Percentiles rank a stretch among this genome's conserved stretches.
These are phyloP conservation scores for Podaxis mareebaensis DNA, from an alignment of 768 basidiomycete species.

Conservation along the genomic window DNA sequence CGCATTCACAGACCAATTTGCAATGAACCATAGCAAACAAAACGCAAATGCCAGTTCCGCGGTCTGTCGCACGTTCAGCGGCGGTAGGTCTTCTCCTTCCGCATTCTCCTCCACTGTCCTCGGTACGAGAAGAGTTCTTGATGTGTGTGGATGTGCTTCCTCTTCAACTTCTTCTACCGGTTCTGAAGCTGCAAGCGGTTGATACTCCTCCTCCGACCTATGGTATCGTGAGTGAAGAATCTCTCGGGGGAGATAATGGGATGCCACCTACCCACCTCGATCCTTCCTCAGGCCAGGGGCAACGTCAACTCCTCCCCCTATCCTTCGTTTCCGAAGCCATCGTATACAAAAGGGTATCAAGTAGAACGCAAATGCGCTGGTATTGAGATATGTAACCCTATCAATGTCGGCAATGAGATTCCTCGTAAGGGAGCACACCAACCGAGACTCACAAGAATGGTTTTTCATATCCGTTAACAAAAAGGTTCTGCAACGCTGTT, in stretches of 20 bases:
- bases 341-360: slow-evolving; percentile 32
- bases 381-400: slow-evolving; percentile 76
- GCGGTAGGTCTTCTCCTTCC: slow-evolving; percentile 21
- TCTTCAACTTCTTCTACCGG: background rate
- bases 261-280: slow-evolving; percentile 1
- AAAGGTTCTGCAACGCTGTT: slow-evolving; percentile 40
- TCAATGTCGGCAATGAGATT: background rate
- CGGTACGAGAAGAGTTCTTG: background rate
- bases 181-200: slow-evolving; percentile 23
- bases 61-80: slow-evolving; percentile 57
- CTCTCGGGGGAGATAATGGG: background rate
- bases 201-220: slow-evolving; percentile 25
- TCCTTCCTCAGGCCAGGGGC: background rate
- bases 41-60: slow-evolving; percentile 76
- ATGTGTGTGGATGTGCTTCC: background rate
- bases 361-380: slow-evolving; percentile 70
- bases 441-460: slow-evolving; percentile 68
- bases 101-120: background rate
- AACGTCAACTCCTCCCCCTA: background rate
- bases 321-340: slow-evolving; percentile 22
- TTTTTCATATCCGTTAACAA: slow-evolving; percentile 74
- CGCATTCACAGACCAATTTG: slow-evolving; percentile 90
- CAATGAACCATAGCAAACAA: slow-evolving; percentile 90
- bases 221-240: background rate
- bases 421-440: background rate